Evolutionary conservation across 345 rosid species (phyloP).

Genomic region (Brassica juncea): DNA sequence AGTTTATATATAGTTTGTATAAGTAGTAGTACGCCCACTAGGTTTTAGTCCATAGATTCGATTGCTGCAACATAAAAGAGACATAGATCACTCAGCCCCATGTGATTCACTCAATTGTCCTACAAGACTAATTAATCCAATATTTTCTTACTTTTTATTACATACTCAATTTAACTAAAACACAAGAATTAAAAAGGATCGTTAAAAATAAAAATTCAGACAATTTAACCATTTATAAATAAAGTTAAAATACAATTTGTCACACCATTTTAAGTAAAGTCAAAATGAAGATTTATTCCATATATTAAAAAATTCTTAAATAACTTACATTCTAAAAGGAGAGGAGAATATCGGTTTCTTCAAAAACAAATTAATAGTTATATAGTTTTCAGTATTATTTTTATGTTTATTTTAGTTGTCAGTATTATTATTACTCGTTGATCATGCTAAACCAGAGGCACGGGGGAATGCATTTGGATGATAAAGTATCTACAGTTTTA

Average conservation of each 20-base stretch:
- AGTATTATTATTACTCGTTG: neutral
- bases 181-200: neutral
- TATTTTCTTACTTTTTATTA: neutral
- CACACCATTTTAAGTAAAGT: neutral
- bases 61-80: constrained; percentile 31
- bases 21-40: constrained; percentile 13
- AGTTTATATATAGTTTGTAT: neutral
- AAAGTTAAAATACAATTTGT: neutral
- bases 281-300: neutral
- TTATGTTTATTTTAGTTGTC: neutral
- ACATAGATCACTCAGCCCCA: constrained; percentile 33
- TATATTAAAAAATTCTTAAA: neutral
- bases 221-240: neutral
- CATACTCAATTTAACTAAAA: neutral
- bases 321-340: neutral
- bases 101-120: constrained; percentile 28
- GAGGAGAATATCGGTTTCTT: neutral
- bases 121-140: constrained; percentile 12
- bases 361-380: neutral
- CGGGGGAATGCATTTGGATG: constrained; percentile 41
- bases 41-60: constrained; percentile 29
- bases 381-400: neutral
- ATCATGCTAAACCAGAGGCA: constrained; percentile 28
- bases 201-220: neutral
- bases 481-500: neutral